Base-by-base conservation (phyloP, 805 yeast genomes). In the Zygosaccharomyces siamensis region DNA sequence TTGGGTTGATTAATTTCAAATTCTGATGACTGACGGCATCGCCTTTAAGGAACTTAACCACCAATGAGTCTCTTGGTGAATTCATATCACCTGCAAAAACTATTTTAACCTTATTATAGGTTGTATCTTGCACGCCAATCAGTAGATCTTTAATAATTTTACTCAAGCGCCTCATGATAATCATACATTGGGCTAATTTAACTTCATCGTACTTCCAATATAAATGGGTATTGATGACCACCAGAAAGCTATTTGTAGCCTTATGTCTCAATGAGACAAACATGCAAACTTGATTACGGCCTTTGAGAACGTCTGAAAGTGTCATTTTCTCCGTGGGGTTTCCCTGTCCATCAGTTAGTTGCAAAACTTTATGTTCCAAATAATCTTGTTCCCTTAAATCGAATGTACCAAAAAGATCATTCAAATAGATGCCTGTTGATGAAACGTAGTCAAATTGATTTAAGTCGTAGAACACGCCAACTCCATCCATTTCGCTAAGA, bases 181-280 rank as follows among this genome's bases (percentile, higher is more conserved):
- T 63, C 62, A 76, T 72, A 12, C 79, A 70, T 56, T 81, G 86
- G 38, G 78, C 57, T 6, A 79, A 64, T 55, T 78, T 80, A 18
- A 80, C 81, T 54, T 79, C 81, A 42, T 75, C 72, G 44, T 68
- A 74, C 52, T 75, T 74, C 86, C 86, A 81, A 56, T 81, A 81
- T 7, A 81, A 63, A 60, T 81, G 86, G 0, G 85, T 80, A 52
- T 79, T 81, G n/a, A 80, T 67, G 2, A 79, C 70, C 35, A 77
- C 74, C 3, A 80, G 58, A 3, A 62, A 54, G 30, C 72, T 66
- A 8, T 67, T 63, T 0, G 79, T 70, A 1, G 48, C 55, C 43
- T 62, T 66, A 57, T 81, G 85, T 47, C 67, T 62, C 33, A 81
- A 59, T 10, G 75, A 74, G 4, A 76, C 67, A n/a, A 81, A 64